Conservation (phyloP, 1,139 yeast genomes). For the Yamadazyma kanchanaburiensis region DNA sequence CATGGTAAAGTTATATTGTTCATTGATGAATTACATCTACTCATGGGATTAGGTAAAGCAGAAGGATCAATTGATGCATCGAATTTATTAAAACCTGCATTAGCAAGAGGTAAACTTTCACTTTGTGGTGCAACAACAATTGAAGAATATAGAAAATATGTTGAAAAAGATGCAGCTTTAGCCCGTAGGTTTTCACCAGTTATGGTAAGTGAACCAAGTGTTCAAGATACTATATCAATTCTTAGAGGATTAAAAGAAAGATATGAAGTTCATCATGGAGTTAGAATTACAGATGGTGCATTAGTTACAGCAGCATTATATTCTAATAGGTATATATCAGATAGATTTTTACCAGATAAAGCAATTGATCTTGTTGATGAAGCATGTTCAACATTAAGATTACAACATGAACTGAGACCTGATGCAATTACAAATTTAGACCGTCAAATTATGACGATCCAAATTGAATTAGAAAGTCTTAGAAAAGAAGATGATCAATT, state of each 20-base stretch:
- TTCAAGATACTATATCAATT: constrained; percentile 87
- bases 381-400: constrained; percentile 89
- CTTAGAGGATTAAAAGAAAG: constrained; percentile 89
- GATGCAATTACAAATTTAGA: constrained; percentile 90
- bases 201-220: constrained; percentile 83
- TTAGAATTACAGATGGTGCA: constrained; percentile 90
- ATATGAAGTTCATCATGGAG: constrained; percentile 98
- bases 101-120: constrained; percentile 89
- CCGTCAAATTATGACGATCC: constrained; percentile 87
- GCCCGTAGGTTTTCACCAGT: constrained; percentile 94
- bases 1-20: constrained; percentile 78
- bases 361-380: constrained; percentile 96
- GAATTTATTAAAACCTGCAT: constrained; percentile 85
- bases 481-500: constrained; percentile 88
- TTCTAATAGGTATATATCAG: constrained; percentile 88
- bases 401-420: constrained; percentile 96
- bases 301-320: constrained; percentile 91
- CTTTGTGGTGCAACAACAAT: constrained; percentile 96
- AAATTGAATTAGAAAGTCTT: constrained; percentile 89
- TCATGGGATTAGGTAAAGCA: constrained; percentile 89
- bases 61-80: constrained; percentile 98
- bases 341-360: constrained; percentile 89
- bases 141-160: constrained; percentile 82
- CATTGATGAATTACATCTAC: constrained; percentile 88
- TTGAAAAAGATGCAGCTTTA: constrained; percentile 88